Evolutionary conservation across 257 asterid genomes (phyloP).

Genomic region (Solanum chmielewskii): DNA sequence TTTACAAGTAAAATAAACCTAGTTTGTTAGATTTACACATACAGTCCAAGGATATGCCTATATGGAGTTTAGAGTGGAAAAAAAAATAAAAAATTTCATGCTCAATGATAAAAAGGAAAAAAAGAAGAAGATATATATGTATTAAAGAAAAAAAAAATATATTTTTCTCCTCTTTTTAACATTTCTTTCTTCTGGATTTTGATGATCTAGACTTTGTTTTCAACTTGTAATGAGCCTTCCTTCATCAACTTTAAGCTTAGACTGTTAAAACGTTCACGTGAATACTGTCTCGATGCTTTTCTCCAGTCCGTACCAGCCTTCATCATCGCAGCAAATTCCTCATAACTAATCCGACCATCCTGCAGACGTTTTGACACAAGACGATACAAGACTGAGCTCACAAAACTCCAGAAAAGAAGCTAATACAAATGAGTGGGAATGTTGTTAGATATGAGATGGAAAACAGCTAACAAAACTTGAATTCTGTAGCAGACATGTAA

Average conservation of each 20-base stretch:
- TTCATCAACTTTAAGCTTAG: slow-evolving; percentile 61
- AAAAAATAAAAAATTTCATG: neutral
- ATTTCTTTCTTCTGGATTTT: neutral
- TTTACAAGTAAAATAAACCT: neutral
- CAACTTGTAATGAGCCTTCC: slow-evolving; percentile 49
- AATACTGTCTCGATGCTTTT: slow-evolving; percentile 69
- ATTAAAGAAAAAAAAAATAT: neutral
- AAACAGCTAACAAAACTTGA: neutral
- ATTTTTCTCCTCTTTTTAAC: neutral
- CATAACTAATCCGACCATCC: slow-evolving; percentile 74
- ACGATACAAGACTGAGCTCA: neutral
- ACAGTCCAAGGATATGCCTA: neutral
- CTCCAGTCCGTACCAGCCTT: slow-evolving; percentile 88
- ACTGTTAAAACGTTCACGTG: slow-evolving; percentile 56
- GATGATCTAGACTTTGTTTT: slow-evolving; percentile 16
- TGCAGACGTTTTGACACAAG: slow-evolving; percentile 13
- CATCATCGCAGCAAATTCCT: slow-evolving; percentile 79
- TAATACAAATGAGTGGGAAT: neutral
- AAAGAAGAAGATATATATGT: neutral
- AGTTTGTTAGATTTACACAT: neutral
- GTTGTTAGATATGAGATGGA: neutral
- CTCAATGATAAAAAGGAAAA: neutral
- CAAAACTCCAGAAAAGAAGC: neutral
- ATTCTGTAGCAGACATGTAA: neutral
- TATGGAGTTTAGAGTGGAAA: neutral